Evolutionary conservation across 1,284 basidiomycete genomes (phyloP).

Genomic region (Vanrija sp.): DNA sequence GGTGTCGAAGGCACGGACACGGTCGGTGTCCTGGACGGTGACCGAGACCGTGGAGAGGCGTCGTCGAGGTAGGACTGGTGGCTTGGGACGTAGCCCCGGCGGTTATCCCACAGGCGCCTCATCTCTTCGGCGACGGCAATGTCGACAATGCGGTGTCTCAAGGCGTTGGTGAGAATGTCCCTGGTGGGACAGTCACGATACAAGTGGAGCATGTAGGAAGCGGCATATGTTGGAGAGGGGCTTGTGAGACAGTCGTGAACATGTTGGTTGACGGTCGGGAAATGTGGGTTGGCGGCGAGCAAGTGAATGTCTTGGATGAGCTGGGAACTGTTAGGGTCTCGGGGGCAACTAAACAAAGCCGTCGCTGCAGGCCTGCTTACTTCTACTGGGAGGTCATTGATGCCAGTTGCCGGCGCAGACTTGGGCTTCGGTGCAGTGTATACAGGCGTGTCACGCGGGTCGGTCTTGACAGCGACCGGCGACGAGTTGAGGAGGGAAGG

Average conservation of each 20-base stretch:
- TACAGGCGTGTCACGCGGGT: not conserved
- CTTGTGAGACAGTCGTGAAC: conserved; percentile 56
- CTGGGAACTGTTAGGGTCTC: conserved; percentile 47
- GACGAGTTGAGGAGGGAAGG: not conserved
- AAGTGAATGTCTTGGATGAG: conserved; percentile 70
- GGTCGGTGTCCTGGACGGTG: not conserved
- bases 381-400: conserved; percentile 26
- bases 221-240: conserved; percentile 24
- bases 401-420: conserved; percentile 1
- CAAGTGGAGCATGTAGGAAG: conserved; percentile 30
- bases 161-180: conserved; percentile 24
- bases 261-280: conserved; percentile 59
- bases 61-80: not conserved
- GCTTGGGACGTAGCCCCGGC: conserved; percentile 14
- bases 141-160: conserved; percentile 35
- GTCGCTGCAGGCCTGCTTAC: conserved; percentile 12
- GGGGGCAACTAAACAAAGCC: not conserved
- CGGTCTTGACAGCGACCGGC: not conserved
- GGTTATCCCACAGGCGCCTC: conserved; percentile 28
- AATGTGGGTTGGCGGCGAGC: conserved; percentile 57
- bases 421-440: not conserved
- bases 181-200: conserved; percentile 22
- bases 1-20: not conserved
- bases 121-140: conserved; percentile 31
- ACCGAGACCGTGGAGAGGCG: not conserved